Evolutionary conservation across 257 asterid species (phyloP), one percentile per base, ranked within the genome.

Genomic region (Lavandula angustifolia): DNA sequence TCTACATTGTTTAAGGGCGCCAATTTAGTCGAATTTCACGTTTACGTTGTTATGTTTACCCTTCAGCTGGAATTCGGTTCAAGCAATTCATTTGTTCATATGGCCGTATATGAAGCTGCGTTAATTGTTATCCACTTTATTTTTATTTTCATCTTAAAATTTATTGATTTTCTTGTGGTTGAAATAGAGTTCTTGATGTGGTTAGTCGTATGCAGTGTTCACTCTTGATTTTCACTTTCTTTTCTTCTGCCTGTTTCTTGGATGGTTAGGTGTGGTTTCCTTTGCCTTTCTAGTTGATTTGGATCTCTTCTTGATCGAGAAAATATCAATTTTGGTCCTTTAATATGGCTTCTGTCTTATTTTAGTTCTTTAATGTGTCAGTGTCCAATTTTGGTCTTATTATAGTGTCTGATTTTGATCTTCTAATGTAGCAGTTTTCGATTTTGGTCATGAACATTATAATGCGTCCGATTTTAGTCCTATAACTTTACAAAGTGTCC

Each of bases 141-240:
- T 27, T 17, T 34, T 37, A 37, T 22, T 48, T 44, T 35, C 61
- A 40, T 37, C n/a, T 17, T 32, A 1, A 7, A 22, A 22, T 22
- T 46, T 33, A 48, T 7, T 35, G 60, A 37, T 64, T 65, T 48
- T 58, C 49, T 60, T 44, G 66, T 27, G 3, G 70, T 53, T 46
- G 53, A 27, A 13, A 8, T 54, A 54, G 50, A 52, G 50, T 40
- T 42, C 33, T 10, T 70, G 11, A 42, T 29, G 38, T 17, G 49
- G 44, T 13, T 44, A 47, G 59, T 58, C 60, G 1, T 29, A n/a
- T n/a, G n/a, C n/a, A n/a, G n/a, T n/a, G n/a, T n/a, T n/a, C n/a
- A 22, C 41, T 4, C 46, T 33, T 54, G 49, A 62, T 53, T 62
- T 42, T 17, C 35, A 17, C 33, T 31, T 10, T 33, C 38, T 37